Conservation (phyloP, 306 rosid species). For the Amphicarpaea edgeworthii region DNA sequence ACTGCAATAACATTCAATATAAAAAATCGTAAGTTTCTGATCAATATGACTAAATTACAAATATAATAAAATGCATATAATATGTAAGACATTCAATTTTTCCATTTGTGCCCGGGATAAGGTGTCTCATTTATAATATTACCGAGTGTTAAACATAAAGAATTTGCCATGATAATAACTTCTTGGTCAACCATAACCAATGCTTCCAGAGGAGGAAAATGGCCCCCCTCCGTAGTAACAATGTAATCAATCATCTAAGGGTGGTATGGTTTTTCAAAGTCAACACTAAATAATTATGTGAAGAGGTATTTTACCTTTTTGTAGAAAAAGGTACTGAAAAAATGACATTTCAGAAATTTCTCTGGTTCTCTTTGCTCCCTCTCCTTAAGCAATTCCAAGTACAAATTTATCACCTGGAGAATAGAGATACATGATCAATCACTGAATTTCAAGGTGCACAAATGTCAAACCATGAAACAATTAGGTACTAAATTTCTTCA, state of each 20-base stretch:
- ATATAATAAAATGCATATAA: neutral
- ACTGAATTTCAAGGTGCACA: conserved; percentile 35
- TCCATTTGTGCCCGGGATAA: conserved; percentile 4
- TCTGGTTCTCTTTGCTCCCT: conserved; percentile 86
- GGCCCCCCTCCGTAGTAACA: conserved; percentile 17
- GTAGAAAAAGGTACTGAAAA: conserved; percentile 94
- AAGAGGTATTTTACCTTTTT: conserved; percentile 68
- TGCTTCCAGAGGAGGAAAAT: conserved; percentile 33
- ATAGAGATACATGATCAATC: conserved; percentile 32
- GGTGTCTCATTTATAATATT: conserved; percentile 9
- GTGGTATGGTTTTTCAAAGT: conserved; percentile 9
- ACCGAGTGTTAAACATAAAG: conserved; percentile 6
- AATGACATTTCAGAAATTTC: conserved; percentile 89
- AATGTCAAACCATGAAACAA: conserved; percentile 28
- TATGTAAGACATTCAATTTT: neutral
- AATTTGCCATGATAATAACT: neutral
- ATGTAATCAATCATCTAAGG: neutral
- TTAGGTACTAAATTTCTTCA: conserved; percentile 15
- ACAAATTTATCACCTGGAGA: conserved; percentile 89
- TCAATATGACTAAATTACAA: conserved; percentile 37
- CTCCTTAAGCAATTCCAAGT: conserved; percentile 95
- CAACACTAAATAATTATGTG: conserved; percentile 33
- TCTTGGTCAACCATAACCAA: conserved; percentile 20
- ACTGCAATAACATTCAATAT: conserved; percentile 56
- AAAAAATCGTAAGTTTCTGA: conserved; percentile 34